A percentile compares a stretch with the other conserved stretches of the same genome.
These are phyloP conservation scores for Fusarium avenaceum DNA, from an alignment of 2,329 filamentous ascomycete species.

Conservation along the genomic window DNA sequence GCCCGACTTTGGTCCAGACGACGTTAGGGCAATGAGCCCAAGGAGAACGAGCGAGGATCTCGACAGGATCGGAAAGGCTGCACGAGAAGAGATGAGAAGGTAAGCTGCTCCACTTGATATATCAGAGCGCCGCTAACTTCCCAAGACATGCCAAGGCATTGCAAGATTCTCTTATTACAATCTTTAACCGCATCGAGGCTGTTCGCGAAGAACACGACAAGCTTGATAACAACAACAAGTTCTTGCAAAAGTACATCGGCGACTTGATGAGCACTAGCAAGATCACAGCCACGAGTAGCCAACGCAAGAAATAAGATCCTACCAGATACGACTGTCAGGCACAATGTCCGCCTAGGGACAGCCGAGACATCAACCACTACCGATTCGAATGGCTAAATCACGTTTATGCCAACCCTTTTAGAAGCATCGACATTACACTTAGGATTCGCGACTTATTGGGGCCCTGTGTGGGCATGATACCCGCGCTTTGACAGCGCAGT, in stretches of 20 bases:
- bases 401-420: conserved; percentile 24
- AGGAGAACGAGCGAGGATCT: conserved; percentile 91
- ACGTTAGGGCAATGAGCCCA: conserved; percentile 95
- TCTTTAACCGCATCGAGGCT: conserved; percentile 94
- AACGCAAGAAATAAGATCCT: conserved; percentile 65
- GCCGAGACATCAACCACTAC: conserved; percentile 4
- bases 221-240: conserved; percentile 96
- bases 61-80: conserved; percentile 86
- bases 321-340: not conserved
- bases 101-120: conserved; percentile 51
- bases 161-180: conserved; percentile 88
- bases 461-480: conserved; percentile 51
- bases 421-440: conserved; percentile 33
- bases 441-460: conserved; percentile 44
- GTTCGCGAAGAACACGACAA: conserved; percentile 97
- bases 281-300: conserved; percentile 70
- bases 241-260: conserved; percentile 97
- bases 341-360: not conserved
- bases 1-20: conserved; percentile 84
- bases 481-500: conserved; percentile 47
- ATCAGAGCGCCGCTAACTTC: conserved; percentile 29
- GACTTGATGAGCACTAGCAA: conserved; percentile 91
- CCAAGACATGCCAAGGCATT: conserved; percentile 86
- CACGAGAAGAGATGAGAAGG: conserved; percentile 75
- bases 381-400: conserved; percentile 25